These are phyloP conservation scores for Rhamnella rubrinervis DNA, from an alignment of 331 rosid species.

Conservation along the genomic window DNA sequence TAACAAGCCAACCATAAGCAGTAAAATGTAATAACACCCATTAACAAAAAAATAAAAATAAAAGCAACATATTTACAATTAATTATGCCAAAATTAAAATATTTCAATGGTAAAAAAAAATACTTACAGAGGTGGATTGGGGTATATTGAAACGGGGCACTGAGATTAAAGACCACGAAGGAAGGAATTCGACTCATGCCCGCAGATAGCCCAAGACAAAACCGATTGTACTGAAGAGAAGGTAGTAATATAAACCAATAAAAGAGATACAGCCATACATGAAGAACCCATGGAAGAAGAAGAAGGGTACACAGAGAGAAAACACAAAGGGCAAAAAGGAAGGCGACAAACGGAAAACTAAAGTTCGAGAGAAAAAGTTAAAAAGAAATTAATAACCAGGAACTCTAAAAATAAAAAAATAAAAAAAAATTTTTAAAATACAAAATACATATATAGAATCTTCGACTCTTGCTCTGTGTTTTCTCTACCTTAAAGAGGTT, in stretches of 20 bases:
- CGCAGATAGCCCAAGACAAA: constrained; percentile 32
- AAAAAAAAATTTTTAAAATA: not conserved
- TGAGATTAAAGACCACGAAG: constrained; percentile 58
- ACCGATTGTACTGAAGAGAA: constrained; percentile 29
- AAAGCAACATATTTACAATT: not conserved
- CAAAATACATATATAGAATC: not conserved
- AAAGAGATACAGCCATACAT: constrained; percentile 37
- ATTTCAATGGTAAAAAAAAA: not conserved
- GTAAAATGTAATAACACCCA: not conserved
- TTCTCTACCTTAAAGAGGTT: too few species aligned
- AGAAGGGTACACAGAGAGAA: constrained; percentile 3
- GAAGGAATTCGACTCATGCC: constrained; percentile 29
- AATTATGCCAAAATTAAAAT: not conserved
- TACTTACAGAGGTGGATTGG: constrained; percentile 64
- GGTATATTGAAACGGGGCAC: constrained; percentile 48
- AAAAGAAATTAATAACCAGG: too few species aligned
- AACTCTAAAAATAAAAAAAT: not conserved
- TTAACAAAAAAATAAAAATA: constrained; percentile 2
- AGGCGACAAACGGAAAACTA: not conserved
- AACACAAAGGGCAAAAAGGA: too few species aligned
- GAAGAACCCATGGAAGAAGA: constrained; percentile 17
- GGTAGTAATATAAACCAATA: constrained; percentile 29
- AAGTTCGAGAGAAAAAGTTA: not conserved
- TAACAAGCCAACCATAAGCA: not conserved
- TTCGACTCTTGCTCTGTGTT: too few species aligned